Percentiles rank a stretch among this genome's conserved stretches.
These are phyloP conservation scores for Colletotrichum aenigma DNA, from an alignment of 2,329 filamentous ascomycete species.

Conservation along the genomic window DNA sequence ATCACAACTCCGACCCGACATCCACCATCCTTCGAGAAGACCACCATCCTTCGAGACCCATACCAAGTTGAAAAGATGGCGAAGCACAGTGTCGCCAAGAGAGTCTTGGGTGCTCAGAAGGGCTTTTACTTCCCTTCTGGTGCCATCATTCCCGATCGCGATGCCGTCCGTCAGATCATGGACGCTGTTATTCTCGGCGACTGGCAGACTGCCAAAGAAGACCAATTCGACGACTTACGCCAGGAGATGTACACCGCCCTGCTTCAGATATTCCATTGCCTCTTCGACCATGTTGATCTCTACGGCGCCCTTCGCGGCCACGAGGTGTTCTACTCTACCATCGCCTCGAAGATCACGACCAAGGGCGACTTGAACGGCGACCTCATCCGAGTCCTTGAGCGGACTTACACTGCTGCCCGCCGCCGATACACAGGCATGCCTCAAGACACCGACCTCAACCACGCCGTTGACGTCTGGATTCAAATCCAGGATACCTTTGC, in stretches of 20 bases:
- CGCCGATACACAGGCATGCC: accelerated
- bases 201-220: not conserved
- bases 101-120: not conserved
- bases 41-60: not conserved
- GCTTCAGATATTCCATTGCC: not conserved
- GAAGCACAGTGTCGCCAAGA: accelerated
- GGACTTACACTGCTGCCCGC: not conserved
- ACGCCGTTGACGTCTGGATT: not conserved
- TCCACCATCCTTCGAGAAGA: not conserved
- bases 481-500: accelerated
- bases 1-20: not conserved
- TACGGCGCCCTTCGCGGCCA: not conserved
- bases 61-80: not conserved
- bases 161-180: accelerated
- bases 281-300: not conserved
- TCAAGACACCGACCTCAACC: accelerated
- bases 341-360: not conserved
- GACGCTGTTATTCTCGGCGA: accelerated
- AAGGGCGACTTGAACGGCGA: not conserved
- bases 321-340: not conserved
- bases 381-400: not conserved
- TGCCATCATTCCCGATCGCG: not conserved
- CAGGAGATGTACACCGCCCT: not conserved
- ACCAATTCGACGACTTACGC: not conserved
- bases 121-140: not conserved